Evolutionary conservation across 768 basidiomycete species (phyloP), one percentile per base, ranked within the genome.

Genomic region (Collybiopsis confluens): DNA sequence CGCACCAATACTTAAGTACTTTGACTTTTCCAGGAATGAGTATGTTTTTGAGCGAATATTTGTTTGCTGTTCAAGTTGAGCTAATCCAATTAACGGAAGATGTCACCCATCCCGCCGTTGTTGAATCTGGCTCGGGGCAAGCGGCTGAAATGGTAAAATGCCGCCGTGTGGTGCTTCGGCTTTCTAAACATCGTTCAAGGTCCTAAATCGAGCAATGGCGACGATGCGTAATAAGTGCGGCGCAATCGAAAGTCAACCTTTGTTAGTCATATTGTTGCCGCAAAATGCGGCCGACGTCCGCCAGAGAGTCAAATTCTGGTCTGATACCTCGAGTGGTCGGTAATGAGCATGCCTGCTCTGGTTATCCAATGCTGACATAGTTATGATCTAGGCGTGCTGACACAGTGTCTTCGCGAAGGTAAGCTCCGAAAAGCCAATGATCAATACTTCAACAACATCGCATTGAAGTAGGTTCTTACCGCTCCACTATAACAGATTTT

Each of bases 381-480:
- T n/a, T n/a, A n/a, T n/a, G n/a, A n/a, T n/a, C n/a, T 52, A 61
- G 77, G 76, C n/a, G 60, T 75, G 8, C 58, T 68, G 3, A 80
- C 79, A 0, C 74, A 80, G 50, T 81, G 78, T 61, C 59, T 80
- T 18, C 65, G 74, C 1, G 62, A 64, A 37, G 62, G 61, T 1
- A 79, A 77, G 37, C 54, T 73, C 4, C 40, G 52, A 5, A 54
- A 44, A 1, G 63, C 58, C 1, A 73, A 73, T 18, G 71, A 77
- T 28, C 80, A 82, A 42, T 84, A 85, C 51, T 75, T 67, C 59
- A 82, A 80, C 45, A 86, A 83, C 49, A 69, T 82, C 3, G 76
- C 76, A 0, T 62, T 85, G 5, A 84, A 83, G 79, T 78, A 43
- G 43, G 70, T 55, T 16, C 10, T 9, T 4, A n/a, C 8, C 8